A percentile compares a stretch with the other conserved stretches of the same genome.
Evolutionary conservation across 768 basidiomycete species (phyloP).

Genomic region (Leccinum sublutescens): DNA sequence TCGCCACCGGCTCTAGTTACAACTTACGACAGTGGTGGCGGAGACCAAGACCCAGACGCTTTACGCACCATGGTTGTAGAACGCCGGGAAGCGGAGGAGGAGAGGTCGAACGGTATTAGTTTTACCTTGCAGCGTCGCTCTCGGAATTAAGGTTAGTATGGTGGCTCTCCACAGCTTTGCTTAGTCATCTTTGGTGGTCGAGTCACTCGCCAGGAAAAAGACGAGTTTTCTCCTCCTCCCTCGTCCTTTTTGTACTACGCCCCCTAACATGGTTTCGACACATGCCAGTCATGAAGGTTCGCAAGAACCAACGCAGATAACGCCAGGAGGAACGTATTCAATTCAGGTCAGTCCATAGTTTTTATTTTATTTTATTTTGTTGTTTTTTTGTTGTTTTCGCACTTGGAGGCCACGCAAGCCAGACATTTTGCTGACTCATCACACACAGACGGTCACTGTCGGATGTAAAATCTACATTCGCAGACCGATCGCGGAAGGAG

Average conservation of each 20-base stretch:
- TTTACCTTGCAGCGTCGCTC: not conserved
- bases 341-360: slow-evolving; percentile 56
- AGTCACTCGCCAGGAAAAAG: slow-evolving; percentile 3
- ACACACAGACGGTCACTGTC: slow-evolving; percentile 72
- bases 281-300: slow-evolving; percentile 35
- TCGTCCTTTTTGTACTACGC: not conserved
- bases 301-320: slow-evolving; percentile 58
- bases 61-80: slow-evolving; percentile 8
- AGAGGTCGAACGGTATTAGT: not conserved
- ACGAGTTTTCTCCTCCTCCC: slow-evolving; percentile 7
- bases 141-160: not conserved
- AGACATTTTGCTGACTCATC: slow-evolving; percentile 33
- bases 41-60: not conserved
- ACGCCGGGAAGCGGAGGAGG: not conserved
- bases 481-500: slow-evolving; percentile 71
- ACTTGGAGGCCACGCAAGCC: slow-evolving; percentile 20
- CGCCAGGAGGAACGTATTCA: slow-evolving; percentile 71
- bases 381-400: slow-evolving; percentile 18
- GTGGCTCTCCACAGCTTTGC: slow-evolving; percentile 5
- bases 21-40: not conserved
- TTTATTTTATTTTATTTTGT: slow-evolving; percentile 1
- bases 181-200: slow-evolving; percentile 22
- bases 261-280: slow-evolving; percentile 29
- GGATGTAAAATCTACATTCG: slow-evolving; percentile 96
- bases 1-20: not conserved